Evolutionary conservation across 1,284 basidiomycete genomes (phyloP).

Genomic region (Sparassis latifolia): DNA sequence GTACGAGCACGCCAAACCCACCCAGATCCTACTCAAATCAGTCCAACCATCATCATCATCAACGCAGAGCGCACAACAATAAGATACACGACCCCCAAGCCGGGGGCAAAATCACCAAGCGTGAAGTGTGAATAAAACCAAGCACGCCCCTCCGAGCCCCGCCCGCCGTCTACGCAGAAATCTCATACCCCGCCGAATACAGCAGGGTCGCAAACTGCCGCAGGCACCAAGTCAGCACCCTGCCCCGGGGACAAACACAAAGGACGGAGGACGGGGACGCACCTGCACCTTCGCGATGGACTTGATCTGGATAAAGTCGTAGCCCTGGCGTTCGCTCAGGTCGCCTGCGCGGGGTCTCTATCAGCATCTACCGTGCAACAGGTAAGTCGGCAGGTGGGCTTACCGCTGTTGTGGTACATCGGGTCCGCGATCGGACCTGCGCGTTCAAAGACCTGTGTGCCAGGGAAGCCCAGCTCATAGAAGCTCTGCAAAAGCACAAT

Average conservation of each 20-base stretch:
- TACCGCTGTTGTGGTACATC: slow-evolving; percentile 80
- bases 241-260: neutral
- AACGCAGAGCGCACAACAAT: too few relatives aligned
- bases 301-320: slow-evolving; percentile 74
- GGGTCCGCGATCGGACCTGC: slow-evolving; percentile 79
- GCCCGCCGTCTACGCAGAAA: too few relatives aligned
- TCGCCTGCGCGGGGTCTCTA: slow-evolving; percentile 42
- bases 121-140: too few relatives aligned
- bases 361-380: neutral
- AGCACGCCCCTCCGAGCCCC: too few relatives aligned
- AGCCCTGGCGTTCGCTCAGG: slow-evolving; percentile 68
- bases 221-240: neutral
- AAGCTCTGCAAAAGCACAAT: slow-evolving; percentile 49
- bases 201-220: slow-evolving; percentile 46
- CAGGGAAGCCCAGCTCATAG: slow-evolving; percentile 74
- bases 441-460: slow-evolving; percentile 79
- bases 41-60: too few relatives aligned
- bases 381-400: slow-evolving; percentile 9
- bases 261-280: slow-evolving; percentile 13
- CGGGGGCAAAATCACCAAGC: too few relatives aligned
- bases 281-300: slow-evolving; percentile 84
- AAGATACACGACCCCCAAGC: too few relatives aligned
- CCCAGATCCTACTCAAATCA: too few relatives aligned
- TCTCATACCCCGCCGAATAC: slow-evolving; percentile 23
- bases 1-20: too few relatives aligned